Evolutionary conservation across 2,329 filamentous ascomycete genomes (phyloP).

Genomic region (Scorias spongiosa): DNA sequence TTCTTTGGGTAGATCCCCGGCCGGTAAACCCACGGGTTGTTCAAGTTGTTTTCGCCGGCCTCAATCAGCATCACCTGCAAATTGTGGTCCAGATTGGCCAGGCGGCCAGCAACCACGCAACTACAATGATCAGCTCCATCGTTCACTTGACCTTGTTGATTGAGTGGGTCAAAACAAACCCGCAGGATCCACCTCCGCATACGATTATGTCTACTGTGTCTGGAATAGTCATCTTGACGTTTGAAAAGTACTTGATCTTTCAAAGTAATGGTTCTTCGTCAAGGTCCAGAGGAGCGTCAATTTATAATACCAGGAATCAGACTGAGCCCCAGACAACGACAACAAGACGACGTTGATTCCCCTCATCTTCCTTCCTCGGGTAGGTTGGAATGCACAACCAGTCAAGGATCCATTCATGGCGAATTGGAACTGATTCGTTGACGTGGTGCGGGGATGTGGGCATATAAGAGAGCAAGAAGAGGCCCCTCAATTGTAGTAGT

Average conservation of each 20-base stretch:
- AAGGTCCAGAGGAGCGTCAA: background rate
- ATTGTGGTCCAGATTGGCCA: constrained; percentile 63
- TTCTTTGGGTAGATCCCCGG: constrained; percentile 62
- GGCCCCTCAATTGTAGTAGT: too few relatives aligned
- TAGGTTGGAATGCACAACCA: background rate
- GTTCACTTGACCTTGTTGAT: constrained; percentile 1
- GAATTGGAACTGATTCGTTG: background rate
- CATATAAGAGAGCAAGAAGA: too few relatives aligned
- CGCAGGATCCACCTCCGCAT: constrained; percentile 57
- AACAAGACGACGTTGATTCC: background rate
- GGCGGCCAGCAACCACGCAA: constrained; percentile 35
- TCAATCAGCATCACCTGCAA: constrained; percentile 57
- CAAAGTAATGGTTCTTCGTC: background rate
- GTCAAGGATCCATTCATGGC: background rate
- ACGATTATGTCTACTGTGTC: constrained; percentile 74
- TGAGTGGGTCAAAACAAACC: constrained; percentile 25
- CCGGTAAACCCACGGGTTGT: constrained; percentile 64
- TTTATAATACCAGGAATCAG: too few relatives aligned
- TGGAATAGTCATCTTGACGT: constrained; percentile 42
- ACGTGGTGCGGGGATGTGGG: background rate
- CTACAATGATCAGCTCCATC: constrained; percentile 14
- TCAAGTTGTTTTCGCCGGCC: constrained; percentile 56
- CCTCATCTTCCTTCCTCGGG: background rate
- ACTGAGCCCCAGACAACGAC: background rate
- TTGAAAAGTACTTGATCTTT: background rate